Evolutionary conservation across 2,329 filamentous ascomycete genomes (phyloP), one percentile per base, ranked within the genome.

Genomic region (Pseudohalonectria lignicola): DNA sequence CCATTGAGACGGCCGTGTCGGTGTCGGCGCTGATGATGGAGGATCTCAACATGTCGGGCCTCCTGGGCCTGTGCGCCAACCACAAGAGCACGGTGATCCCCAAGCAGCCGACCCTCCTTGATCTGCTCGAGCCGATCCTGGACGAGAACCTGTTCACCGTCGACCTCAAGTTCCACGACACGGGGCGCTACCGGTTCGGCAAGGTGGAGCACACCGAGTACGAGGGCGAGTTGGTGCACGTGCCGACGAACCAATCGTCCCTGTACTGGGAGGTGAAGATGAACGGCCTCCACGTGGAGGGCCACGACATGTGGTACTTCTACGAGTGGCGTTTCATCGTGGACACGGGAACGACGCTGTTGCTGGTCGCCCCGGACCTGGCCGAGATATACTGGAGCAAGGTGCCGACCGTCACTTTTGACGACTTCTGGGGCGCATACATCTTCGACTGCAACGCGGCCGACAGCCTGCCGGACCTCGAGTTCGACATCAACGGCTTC

Each of bases 281-380:
- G 39, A 55, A 53, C 13, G 52, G 52, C 15, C 55, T 64, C 42
- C 51, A 59, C 25, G 45, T 62, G 21, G 55, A 48, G 17, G 47
- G 49, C 39, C 50, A 52, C 26, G 43, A 47, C 20, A 40, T 53
- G 30, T 60, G 58, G 48, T 55, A 62, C 55, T 59, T 62, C 40
- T 49, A 61, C 32, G 47, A 49, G 15, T 66, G 69, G 47, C 58
- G 60, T 20, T 71, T 76, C 34, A 79, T 82, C 39, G 66, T 74
- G 20, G 81, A 86, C 56, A 85, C 81, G 3, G 80, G 79, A 18
- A 82, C 78, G 4, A 77, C 79, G 1, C 62, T 85, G 38, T 62
- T 85, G 52, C 69, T 83, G 36, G 59, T 80, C 19, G 69, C 73
- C 21, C 59, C 67, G 13, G 58, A 64, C 8, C 60, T 81, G n/a